Evolutionary conservation across 139 green algal genomes (phyloP).

Genomic region (Chlamydomonas sp.): DNA sequence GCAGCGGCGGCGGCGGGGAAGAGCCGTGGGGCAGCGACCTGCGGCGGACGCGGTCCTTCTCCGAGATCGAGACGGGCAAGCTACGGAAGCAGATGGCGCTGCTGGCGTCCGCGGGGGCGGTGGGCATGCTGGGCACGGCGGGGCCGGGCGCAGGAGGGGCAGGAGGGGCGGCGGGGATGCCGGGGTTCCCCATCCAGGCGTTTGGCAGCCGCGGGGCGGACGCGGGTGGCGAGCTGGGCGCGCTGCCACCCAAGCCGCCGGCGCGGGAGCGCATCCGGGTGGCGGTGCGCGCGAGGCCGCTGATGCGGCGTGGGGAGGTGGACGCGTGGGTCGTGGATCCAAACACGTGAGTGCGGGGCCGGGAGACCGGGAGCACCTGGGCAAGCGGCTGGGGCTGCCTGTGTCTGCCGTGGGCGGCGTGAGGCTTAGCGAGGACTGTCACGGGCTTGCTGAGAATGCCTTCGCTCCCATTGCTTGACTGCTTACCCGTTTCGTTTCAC

Average conservation of each 20-base stretch:
- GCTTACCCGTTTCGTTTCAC: not conserved
- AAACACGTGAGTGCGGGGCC: constrained; percentile 7
- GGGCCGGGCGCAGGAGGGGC: not conserved
- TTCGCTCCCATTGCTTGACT: not conserved
- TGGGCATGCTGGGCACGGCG: not conserved
- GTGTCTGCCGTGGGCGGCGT: no score
- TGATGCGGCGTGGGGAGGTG: constrained; percentile 11
- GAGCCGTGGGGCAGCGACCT: not conserved
- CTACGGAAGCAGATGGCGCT: not conserved
- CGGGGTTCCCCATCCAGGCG: no score
- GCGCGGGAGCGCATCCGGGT: constrained; percentile 36
- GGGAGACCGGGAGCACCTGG: no score
- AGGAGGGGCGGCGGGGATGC: not conserved
- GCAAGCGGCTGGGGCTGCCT: no score
- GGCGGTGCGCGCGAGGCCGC: constrained; percentile 38
- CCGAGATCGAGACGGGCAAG: constrained; percentile 18
- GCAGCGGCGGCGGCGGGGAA: not conserved
- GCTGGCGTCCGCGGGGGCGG: not conserved
- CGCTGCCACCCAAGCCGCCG: not conserved
- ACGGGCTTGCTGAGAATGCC: no score
- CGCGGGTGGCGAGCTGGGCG: not conserved
- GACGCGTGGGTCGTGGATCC: constrained; percentile 31
- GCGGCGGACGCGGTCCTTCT: constrained; percentile 12
- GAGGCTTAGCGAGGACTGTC: no score
- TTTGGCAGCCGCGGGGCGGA: not conserved